Base-by-base conservation (phyloP, 2,329 filamentous ascomycete species). In the Aureobasidium subglaciale region DNA sequence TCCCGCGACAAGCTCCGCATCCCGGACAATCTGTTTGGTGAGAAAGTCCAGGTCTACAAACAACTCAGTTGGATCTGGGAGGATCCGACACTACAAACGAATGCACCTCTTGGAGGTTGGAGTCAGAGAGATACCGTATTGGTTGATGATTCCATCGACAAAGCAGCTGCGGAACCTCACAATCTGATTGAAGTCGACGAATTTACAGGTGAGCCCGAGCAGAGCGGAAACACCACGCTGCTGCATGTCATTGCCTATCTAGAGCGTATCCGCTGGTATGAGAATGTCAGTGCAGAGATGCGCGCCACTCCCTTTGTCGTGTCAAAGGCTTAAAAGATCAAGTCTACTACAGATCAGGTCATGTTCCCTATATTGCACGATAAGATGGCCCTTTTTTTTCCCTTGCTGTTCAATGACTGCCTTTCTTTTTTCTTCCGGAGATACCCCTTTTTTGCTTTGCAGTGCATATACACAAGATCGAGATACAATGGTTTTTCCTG, bases 31-130 rank as follows among this genome's bases (percentile, higher is more conserved):
- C 85, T 95, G 67, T 96, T 87, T 73, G 73, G 78, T 56, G 62
- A 70, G 48, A 87, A 88, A 57, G 84, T 92, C 0, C 88, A 95
- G 68, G 90, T 91, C 57, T 97, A 96, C 78, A 99, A 99, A 75
- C 81, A 88, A 34, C 78, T 99, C 3, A 77, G 82, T 0, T 75
- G 72, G 48, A 71, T 96, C 0, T 99, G 93, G 93, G 70, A 74
- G 7, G 62, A 73, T 4, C 55, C 60, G 1, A 71, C 78, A 13
- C 56, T 67, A 15, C 75, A 78, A 60, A 62, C 63, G 4, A 67
- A 41, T 11, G 57, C 50, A 2, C 40, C 67, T n/a, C 73, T 76
- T 46, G 42, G 32, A 38, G 63, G 68, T 11, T 97, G 90, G 87
- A 80, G 84, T 63, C 90, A 96, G 71, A 78, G 78, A 49, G 95